Base-by-base conservation (phyloP, 352 stramenopile species). In the Globisporangium camurandrum region DNA sequence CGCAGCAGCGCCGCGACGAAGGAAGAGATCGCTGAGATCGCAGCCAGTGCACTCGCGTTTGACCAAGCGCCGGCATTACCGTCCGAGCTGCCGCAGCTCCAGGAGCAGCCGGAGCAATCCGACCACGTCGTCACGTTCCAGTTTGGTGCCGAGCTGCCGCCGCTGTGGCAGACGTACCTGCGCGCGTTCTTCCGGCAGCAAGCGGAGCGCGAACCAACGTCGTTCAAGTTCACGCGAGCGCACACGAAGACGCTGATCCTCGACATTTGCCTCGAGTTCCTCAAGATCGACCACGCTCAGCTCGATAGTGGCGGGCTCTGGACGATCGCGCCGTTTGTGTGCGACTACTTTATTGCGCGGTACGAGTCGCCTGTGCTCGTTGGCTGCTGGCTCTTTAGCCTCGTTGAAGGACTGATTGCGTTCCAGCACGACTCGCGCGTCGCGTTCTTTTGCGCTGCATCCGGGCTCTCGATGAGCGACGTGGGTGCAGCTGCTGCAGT, bases 201-300 rank as follows among this genome's bases (percentile, higher is more conserved):
- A 14, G 7, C 20, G 19, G 34, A 49, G 28, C 31, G 20, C 17
- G 34, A 63, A 20, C 38, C 38, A 9, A 37, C n/a, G 16, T 40
- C 45, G 11, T 44, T 59, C 17, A 53, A 54, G 27, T 60, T 75
- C 23, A 50, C 42, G 1, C 51, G 49, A 9, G 57, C 57, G 2
- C 64, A 78, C 31, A 14, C 67, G 12, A 76, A 76, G 51, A 72
- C 69, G 16, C 49, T 87, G 17, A 62, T 88, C 2, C 56, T 90
- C 4, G 79, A 90, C 46, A 67, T 90, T 5, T 83, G 75, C 55
- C 65, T 88, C 49, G 79, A 90, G 55, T 87, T 87, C 39, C 57
- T 88, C 52, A 90, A 90, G 41, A 49, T 61, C 0, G 79, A 90
- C 34, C 60, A 78, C 22, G 46, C 83, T 20, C 75, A 87, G 39